phyloP scores from a whole-genome alignment of 108 stramenopile species.

The Conticribra guillardii region DNA sequence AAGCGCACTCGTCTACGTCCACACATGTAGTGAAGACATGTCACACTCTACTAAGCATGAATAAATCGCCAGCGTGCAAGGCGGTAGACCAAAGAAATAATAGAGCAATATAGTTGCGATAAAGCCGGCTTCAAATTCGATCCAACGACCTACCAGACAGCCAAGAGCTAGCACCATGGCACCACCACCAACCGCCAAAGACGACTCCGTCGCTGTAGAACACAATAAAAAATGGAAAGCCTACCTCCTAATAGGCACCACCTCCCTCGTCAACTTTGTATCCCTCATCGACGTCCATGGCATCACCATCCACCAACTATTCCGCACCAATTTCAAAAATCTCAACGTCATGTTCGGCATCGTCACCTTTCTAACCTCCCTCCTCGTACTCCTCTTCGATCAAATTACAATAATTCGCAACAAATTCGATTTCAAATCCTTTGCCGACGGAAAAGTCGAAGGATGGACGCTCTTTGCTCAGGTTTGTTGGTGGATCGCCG shows the following conservation, averaged over 20 bases:
- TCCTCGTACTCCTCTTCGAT: constrained; percentile 62
- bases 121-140: no score
- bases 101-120: no score
- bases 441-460: constrained; percentile 67
- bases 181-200: no score
- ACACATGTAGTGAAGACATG: no score
- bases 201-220: no score
- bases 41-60: no score
- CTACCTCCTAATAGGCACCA: constrained; percentile 55
- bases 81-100: no score
- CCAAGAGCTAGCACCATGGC: no score
- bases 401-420: constrained; percentile 27
- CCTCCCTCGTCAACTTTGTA: constrained; percentile 55
- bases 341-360: constrained; percentile 57
- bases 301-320: background rate
- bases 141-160: no score
- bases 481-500: constrained; percentile 61
- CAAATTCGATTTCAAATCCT: constrained; percentile 54
- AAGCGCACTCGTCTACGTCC: no score
- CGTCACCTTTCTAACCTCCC: constrained; percentile 47
- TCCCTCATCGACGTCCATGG: constrained; percentile 32
- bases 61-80: no score
- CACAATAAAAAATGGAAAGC: constrained; percentile 72
- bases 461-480: constrained; percentile 54
- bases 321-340: background rate